A percentile compares a stretch with the other conserved stretches of the same genome.
These are phyloP conservation scores for Pichia pseudocactophila DNA, from an alignment of 805 yeast genomes.

Conservation along the genomic window DNA sequence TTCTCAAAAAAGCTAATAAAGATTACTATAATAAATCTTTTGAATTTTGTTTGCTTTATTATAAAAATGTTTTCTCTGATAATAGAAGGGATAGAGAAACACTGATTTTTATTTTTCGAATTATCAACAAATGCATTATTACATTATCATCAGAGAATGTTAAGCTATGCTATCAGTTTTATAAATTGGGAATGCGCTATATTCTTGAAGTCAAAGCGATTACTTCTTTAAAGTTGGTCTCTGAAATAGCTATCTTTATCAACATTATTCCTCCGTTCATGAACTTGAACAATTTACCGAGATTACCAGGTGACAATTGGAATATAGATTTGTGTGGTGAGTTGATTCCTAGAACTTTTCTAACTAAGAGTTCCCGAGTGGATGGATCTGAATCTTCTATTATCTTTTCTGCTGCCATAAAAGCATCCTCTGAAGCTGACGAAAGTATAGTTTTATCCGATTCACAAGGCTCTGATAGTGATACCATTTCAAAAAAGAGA, in stretches of 20 bases:
- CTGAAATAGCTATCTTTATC: slow-evolving; percentile 37
- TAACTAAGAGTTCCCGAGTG: neutral
- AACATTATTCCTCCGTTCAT: slow-evolving; percentile 37
- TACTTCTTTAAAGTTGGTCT: slow-evolving; percentile 33
- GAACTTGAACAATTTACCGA: slow-evolving; percentile 21
- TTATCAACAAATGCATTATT: slow-evolving; percentile 38
- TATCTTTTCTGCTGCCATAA: neutral
- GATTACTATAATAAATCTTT: slow-evolving; percentile 13
- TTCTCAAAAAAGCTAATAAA: slow-evolving; percentile 1
- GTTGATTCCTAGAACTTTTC: neutral
- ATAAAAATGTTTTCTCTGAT: slow-evolving; percentile 10
- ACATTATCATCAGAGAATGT: slow-evolving; percentile 35
- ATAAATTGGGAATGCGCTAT: slow-evolving; percentile 31
- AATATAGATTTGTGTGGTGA: slow-evolving; percentile 7
- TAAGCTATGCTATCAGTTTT: slow-evolving; percentile 29
- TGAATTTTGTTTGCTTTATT: slow-evolving; percentile 12
- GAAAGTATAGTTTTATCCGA: slow-evolving; percentile 9
- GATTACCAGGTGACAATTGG: slow-evolving; percentile 23
- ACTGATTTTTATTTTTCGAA: slow-evolving; percentile 28
- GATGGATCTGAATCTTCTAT: slow-evolving; percentile 1
- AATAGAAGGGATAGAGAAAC: slow-evolving; percentile 20
- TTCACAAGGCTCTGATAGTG: neutral
- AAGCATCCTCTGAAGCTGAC: slow-evolving; percentile 8
- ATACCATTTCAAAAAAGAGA: neutral
- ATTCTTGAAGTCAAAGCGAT: slow-evolving; percentile 31